Percentiles rank a stretch among this genome's conserved stretches.
Conservation (phyloP, 108 stramenopile genomes). For the Conticribra weissflogii region DNA sequence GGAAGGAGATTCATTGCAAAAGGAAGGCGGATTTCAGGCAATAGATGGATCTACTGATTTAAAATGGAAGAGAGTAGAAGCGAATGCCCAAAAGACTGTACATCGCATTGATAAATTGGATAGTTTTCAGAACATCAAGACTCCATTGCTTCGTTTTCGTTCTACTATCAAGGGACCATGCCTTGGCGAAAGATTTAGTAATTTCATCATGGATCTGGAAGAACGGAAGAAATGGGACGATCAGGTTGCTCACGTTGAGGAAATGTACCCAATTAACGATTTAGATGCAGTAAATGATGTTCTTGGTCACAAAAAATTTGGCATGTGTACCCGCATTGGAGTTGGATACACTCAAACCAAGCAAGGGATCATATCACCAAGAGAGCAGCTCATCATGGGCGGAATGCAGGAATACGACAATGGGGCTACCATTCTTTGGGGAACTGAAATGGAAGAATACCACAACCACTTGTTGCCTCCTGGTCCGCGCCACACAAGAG, state of each 20-base stretch:
- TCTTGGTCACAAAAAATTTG: conserved; percentile 37
- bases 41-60: conserved; percentile 30
- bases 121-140: conserved; percentile 46
- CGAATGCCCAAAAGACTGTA: conserved; percentile 34
- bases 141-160: conserved; percentile 50
- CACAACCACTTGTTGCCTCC: conserved; percentile 50
- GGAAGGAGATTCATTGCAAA: conserved; percentile 32
- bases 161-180: conserved; percentile 46
- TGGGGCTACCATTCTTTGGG: conserved; percentile 50
- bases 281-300: conserved; percentile 23
- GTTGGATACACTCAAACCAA: conserved; percentile 51
- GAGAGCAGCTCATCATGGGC: conserved; percentile 50
- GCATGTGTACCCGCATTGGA: conserved; percentile 40
- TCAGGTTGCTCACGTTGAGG: conserved; percentile 43
- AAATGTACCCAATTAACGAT: conserved; percentile 50
- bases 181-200: conserved; percentile 40
- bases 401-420: conserved; percentile 49
- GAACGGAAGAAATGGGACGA: conserved; percentile 53
- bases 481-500: conserved; percentile 45
- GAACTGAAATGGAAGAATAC: conserved; percentile 54
- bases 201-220: conserved; percentile 52
- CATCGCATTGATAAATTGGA: conserved; percentile 48
- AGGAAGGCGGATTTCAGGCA: conserved; percentile 35
- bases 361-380: conserved; percentile 39
- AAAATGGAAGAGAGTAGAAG: conserved; percentile 51